These are phyloP conservation scores for Setaria italica DNA, from an alignment of 202 grass and related monocot species.

Conservation along the genomic window DNA sequence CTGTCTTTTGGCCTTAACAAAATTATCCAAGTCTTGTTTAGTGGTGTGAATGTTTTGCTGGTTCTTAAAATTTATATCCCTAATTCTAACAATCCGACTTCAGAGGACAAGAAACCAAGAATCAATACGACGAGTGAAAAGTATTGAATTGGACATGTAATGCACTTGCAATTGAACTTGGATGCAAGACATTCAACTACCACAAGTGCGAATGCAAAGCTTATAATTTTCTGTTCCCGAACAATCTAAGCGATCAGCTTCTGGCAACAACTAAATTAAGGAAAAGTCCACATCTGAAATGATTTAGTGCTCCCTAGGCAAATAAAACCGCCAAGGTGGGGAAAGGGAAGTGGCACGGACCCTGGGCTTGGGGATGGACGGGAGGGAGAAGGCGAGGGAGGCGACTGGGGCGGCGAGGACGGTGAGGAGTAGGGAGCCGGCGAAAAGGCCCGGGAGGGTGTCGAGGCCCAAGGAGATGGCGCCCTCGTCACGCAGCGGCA, in stretches of 20 bases:
- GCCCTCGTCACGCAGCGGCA: conserved; percentile 90
- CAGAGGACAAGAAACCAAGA: neutral
- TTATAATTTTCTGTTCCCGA: neutral
- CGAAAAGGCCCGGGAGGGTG: conserved; percentile 77
- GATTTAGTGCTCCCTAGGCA: neutral
- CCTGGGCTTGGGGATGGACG: conserved; percentile 76
- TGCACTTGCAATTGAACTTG: neutral
- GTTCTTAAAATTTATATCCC: neutral
- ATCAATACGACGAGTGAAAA: neutral
- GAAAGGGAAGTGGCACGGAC: conserved; percentile 19
- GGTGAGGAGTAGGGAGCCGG: conserved; percentile 85
- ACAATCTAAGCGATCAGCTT: neutral
- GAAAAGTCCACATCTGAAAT: neutral
- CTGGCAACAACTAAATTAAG: neutral
- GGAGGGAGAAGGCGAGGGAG: conserved; percentile 87
- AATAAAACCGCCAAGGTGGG: neutral
- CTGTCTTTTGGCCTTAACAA: neutral
- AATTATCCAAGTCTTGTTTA: neutral
- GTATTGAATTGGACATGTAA: conserved; percentile 4
- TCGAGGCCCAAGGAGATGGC: conserved; percentile 80
- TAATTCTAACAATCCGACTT: neutral
- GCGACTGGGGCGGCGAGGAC: conserved; percentile 83
- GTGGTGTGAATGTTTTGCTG: neutral
- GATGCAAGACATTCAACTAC: neutral
- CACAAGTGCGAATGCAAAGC: neutral